These are phyloP conservation scores for Adansonia grandidieri DNA, from an alignment of 441 rosid genomes.

Conservation along the genomic window DNA sequence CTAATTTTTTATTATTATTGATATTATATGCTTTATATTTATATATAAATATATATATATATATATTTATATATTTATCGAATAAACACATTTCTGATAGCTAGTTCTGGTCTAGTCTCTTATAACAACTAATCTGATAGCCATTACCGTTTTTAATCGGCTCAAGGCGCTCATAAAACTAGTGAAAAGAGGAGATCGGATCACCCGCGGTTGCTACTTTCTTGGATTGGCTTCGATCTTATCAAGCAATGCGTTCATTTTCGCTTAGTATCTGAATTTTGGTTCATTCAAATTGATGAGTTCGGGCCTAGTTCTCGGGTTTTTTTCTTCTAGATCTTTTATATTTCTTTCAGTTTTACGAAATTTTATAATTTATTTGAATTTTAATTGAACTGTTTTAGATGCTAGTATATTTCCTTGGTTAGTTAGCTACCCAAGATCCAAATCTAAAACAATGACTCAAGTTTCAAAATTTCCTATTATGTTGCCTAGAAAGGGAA, in stretches of 20 bases:
- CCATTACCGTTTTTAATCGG: neutral
- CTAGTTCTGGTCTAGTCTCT: neutral
- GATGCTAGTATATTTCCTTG: neutral
- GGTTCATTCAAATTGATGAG: conserved; percentile 1
- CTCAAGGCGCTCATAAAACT: neutral
- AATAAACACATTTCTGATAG: neutral
- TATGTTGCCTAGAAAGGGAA: neutral
- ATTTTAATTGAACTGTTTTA: neutral
- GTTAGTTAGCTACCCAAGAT: neutral
- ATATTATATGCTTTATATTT: too few species aligned
- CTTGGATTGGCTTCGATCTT: neutral
- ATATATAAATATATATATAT: too few species aligned
- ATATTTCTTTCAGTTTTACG: neutral
- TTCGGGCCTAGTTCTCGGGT: neutral
- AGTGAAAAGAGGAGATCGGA: neutral
- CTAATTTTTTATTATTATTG: too few species aligned
- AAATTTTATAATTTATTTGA: conserved; percentile 9
- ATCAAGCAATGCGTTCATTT: conserved; percentile 11
- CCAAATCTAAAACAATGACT: neutral
- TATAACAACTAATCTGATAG: neutral
- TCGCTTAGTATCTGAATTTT: neutral
- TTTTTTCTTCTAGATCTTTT: neutral
- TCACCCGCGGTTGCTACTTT: neutral
- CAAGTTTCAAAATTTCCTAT: neutral
- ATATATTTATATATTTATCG: too few species aligned